A percentile compares a stretch with the other conserved stretches of the same genome.
Conservation (phyloP, 208 protist species). For the Zelonia costaricensis region DNA sequence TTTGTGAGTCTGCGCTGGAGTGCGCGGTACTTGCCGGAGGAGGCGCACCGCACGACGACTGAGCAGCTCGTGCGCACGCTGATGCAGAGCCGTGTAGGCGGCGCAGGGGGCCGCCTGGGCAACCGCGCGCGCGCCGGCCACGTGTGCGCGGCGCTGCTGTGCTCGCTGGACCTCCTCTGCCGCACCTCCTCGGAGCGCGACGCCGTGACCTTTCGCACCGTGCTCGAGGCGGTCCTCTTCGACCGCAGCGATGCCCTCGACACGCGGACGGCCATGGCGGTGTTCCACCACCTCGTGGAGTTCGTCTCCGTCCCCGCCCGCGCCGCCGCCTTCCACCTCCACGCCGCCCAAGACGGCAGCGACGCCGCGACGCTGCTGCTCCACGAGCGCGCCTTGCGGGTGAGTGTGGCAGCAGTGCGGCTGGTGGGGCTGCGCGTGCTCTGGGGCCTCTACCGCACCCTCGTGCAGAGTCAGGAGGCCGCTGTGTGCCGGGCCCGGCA, state of each 20-base stretch:
- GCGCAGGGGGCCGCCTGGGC: constrained; percentile 35
- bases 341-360: constrained; percentile 4
- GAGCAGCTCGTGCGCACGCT: constrained; percentile 48
- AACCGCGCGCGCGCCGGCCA: constrained; percentile 40
- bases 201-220: constrained; percentile 38
- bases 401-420: constrained; percentile 29
- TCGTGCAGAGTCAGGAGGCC: constrained; percentile 40
- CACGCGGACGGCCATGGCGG: constrained; percentile 41
- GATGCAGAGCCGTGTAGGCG: constrained; percentile 37
- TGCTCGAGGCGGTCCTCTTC: constrained; percentile 65
- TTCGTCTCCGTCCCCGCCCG: constrained; percentile 47
- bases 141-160: constrained; percentile 56
- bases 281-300: constrained; percentile 62
- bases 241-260: constrained; percentile 28
- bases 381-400: constrained; percentile 35
- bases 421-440: constrained; percentile 55
- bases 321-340: constrained; percentile 29
- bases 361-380: constrained; percentile 48
- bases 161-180: constrained; percentile 45
- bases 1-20: constrained; percentile 60
- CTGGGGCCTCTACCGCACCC: constrained; percentile 70
- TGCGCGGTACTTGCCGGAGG: constrained; percentile 17
- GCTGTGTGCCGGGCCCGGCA: constrained; percentile 63
- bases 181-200: constrained; percentile 55
- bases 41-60: constrained; percentile 15